phyloP scores from a whole-genome alignment of 179 eudicot genomes.

The Silene coronaria region DNA sequence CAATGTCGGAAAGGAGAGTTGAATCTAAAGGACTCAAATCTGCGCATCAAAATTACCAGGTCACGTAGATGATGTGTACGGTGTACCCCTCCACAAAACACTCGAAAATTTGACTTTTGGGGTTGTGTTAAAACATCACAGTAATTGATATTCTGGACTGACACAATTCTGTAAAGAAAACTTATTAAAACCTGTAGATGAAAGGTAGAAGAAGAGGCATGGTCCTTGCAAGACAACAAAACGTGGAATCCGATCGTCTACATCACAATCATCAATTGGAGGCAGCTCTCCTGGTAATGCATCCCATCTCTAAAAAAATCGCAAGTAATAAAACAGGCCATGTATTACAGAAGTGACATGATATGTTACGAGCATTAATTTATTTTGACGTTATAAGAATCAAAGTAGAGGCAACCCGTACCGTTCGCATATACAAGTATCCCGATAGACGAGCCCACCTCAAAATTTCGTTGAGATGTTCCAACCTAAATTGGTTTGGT shows the following conservation, averaged over 20 bases:
- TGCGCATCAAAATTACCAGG: conserved; percentile 37
- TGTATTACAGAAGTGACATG: background rate
- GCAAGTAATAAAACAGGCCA: background rate
- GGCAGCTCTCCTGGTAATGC: conserved; percentile 94
- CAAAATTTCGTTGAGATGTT: conserved; percentile 72
- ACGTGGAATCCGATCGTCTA: conserved; percentile 97
- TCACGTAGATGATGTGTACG: background rate
- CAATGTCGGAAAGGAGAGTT: conserved; percentile 66
- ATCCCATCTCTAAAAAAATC: conserved; percentile 69
- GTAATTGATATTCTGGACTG: background rate
- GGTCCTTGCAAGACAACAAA: conserved; percentile 83
- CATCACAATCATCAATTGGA: conserved; percentile 80
- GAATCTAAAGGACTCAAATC: conserved; percentile 94
- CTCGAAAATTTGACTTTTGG: background rate
- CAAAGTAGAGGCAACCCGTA: conserved; percentile 26
- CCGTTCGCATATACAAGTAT: conserved; percentile 69
- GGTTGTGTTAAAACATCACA: background rate
- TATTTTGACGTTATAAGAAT: background rate
- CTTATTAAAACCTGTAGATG: conserved; percentile 55
- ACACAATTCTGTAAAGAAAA: background rate
- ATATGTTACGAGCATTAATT: no score
- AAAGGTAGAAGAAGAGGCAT: conserved; percentile 65
- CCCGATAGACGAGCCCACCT: conserved; percentile 73
- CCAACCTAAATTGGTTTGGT: conserved; percentile 46
- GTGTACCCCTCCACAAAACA: background rate